A percentile compares a stretch with the other conserved stretches of the same genome.
phyloP scores from a whole-genome alignment of 768 basidiomycete species.

The Boletus reticulatus region DNA sequence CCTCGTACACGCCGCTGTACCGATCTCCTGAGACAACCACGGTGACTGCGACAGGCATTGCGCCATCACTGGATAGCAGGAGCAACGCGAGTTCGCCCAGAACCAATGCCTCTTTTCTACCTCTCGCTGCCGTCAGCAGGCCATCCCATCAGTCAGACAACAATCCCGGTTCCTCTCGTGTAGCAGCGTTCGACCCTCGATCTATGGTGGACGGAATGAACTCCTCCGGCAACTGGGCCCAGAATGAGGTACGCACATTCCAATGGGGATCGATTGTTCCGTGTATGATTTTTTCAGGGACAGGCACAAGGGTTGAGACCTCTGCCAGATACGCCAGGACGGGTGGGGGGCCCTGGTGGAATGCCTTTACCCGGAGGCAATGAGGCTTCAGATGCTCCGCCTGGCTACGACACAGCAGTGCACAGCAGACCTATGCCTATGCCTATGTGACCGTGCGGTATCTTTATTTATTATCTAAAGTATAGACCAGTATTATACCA shows the following conservation, averaged over 20 bases:
- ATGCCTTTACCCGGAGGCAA: neutral
- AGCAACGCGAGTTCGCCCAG: neutral
- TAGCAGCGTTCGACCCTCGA: neutral
- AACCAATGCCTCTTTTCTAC: neutral
- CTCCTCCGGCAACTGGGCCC: neutral
- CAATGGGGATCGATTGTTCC: neutral
- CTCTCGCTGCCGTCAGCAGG: neutral
- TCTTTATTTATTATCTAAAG: no score
- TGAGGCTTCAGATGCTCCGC: conserved; percentile 1
- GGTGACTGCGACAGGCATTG: neutral
- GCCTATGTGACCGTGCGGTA: neutral
- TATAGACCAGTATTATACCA: no score
- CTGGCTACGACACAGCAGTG: conserved; percentile 19
- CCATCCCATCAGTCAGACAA: neutral
- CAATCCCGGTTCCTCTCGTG: neutral
- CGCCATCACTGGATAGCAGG: conserved; percentile 6
- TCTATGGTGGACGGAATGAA: neutral
- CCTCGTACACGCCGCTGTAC: conserved; percentile 1
- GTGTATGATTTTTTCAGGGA: conserved; percentile 3
- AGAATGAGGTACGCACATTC: conserved; percentile 10
- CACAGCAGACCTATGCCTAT: neutral
- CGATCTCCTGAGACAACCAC: conserved; percentile 5
- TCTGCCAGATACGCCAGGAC: conserved; percentile 4
- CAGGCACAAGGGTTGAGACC: neutral
- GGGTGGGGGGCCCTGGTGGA: neutral